Percentiles rank a stretch among this genome's conserved stretches.
phyloP scores from a whole-genome alignment of 108 stramenopile genomes.

The Skeletonema menzelii region DNA sequence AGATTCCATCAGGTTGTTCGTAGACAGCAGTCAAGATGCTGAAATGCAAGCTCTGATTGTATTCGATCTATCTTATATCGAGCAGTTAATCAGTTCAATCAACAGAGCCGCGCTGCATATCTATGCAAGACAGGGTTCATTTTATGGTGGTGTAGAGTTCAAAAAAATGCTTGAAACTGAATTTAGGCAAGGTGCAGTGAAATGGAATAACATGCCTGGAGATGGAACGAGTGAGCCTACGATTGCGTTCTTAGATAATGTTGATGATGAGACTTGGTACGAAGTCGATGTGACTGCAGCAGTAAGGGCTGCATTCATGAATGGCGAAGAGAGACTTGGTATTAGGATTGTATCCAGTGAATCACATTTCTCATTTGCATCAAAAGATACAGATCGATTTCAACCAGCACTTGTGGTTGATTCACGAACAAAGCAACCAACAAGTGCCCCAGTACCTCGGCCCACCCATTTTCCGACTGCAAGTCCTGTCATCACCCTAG shows the following conservation, averaged over 20 bases:
- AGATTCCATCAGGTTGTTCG: slow-evolving; percentile 10
- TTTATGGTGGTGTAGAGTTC: slow-evolving; percentile 32
- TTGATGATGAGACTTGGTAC: slow-evolving; percentile 33
- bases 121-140: slow-evolving; percentile 17
- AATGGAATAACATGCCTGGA: slow-evolving; percentile 36
- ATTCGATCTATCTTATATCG: slow-evolving; percentile 33
- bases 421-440: slow-evolving; percentile 19
- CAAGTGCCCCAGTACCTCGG: slow-evolving; percentile 10
- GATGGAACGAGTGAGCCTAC: slow-evolving; percentile 33
- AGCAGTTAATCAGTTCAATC: slow-evolving; percentile 13
- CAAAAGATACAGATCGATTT: slow-evolving; percentile 28
- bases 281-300: slow-evolving; percentile 37
- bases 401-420: slow-evolving; percentile 37
- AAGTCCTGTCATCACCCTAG: slow-evolving; percentile 11
- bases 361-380: slow-evolving; percentile 25
- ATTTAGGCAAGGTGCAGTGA: slow-evolving; percentile 27
- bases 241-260: slow-evolving; percentile 25
- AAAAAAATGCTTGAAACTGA: slow-evolving; percentile 31
- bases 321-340: slow-evolving; percentile 18
- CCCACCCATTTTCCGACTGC: slow-evolving; percentile 8
- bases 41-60: slow-evolving; percentile 34
- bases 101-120: slow-evolving; percentile 28
- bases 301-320: slow-evolving; percentile 33
- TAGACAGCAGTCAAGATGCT: slow-evolving; percentile 13
- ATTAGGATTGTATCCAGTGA: slow-evolving; percentile 32